Conservation (phyloP, 2,329 filamentous ascomycete genomes). For the Aurifilum marmelostoma region DNA sequence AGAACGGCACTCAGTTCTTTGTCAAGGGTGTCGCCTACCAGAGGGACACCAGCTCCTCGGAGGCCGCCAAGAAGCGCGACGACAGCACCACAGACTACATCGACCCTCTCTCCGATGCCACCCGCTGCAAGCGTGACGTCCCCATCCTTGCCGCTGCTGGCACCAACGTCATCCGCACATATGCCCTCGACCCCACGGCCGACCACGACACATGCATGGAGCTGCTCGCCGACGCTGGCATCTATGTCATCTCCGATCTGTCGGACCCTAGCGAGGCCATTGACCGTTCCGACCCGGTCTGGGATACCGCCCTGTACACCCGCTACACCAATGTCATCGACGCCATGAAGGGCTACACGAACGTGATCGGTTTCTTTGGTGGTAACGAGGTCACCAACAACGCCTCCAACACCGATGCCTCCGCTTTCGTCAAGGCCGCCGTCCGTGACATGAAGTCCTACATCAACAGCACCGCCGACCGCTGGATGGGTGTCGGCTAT, state of each 20-base stretch:
- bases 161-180: slow-evolving; percentile 94
- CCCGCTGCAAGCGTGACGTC: slow-evolving; percentile 80
- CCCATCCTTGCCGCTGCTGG: slow-evolving; percentile 76
- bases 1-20: slow-evolving; percentile 70
- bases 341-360: slow-evolving; percentile 78
- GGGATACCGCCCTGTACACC: slow-evolving; percentile 76
- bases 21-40: slow-evolving; percentile 97
- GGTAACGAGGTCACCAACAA: slow-evolving; percentile 97
- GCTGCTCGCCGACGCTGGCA: slow-evolving; percentile 78
- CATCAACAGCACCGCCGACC: slow-evolving; percentile 79
- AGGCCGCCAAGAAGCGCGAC: slow-evolving; percentile 48
- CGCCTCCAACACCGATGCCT: slow-evolving; percentile 84
- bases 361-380: slow-evolving; percentile 96
- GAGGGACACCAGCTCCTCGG: slow-evolving; percentile 62
- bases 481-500: slow-evolving; percentile 87
- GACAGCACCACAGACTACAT: slow-evolving; percentile 62
- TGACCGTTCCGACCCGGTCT: slow-evolving; percentile 76
- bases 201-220: slow-evolving; percentile 87
- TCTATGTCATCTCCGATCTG: slow-evolving; percentile 94
- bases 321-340: slow-evolving; percentile 88
- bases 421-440: slow-evolving; percentile 95
- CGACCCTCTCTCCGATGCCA: slow-evolving; percentile 78
- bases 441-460: slow-evolving; percentile 95
- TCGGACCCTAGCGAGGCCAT: slow-evolving; percentile 82
- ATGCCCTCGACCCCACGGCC: slow-evolving; percentile 80